Evolutionary conservation across 352 stramenopile species (phyloP), one percentile per base, ranked within the genome.

Genomic region (Phytophthora syringae): DNA sequence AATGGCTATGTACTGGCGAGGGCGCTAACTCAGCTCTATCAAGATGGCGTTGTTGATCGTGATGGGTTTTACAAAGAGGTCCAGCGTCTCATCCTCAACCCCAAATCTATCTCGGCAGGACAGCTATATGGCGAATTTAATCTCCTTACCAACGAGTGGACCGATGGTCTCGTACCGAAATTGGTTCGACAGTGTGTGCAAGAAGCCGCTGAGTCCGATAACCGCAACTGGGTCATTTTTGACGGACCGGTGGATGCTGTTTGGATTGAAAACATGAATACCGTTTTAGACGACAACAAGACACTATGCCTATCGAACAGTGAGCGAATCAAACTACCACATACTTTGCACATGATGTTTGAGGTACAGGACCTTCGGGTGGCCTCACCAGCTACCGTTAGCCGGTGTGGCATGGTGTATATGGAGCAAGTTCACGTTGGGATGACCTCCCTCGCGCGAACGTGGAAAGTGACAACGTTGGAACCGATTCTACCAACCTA

Each of bases 91-190:
- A 93, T 92, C 37, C 70, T 99, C 16, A 99, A 99, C 55, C 96
- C 96, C 0, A 99, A 99, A 73, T 97, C 88, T 30, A 98, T 99
- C 58, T 98, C 93, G 0, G 97, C 97, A n/a, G 95, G 94, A 4
- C 93, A 98, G 53, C 71, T 98, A 3, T 98, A 98, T 53, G 93
- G 93, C 7, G 91, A 98, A 55, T 98, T 98, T 62, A 98, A 98
- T 56, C 55, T 93, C 32, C 67, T 98, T 15, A 98, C 96, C 0
- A 97, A 96, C 39, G 95, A 99, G 59, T 99, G 95, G 95, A 96
- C 90, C 7, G 95, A 99, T 37, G 90, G 89, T 11, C 74, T 97
- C 3, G 94, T 98, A 2, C 93, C 94, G 0, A 97, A 97, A 39
- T 86, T 98, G 18, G 96, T 98, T 52, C 89, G 90, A 3, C 87